These are phyloP conservation scores for Suillus occidentalis DNA, from an alignment of 768 basidiomycete species.

Conservation along the genomic window DNA sequence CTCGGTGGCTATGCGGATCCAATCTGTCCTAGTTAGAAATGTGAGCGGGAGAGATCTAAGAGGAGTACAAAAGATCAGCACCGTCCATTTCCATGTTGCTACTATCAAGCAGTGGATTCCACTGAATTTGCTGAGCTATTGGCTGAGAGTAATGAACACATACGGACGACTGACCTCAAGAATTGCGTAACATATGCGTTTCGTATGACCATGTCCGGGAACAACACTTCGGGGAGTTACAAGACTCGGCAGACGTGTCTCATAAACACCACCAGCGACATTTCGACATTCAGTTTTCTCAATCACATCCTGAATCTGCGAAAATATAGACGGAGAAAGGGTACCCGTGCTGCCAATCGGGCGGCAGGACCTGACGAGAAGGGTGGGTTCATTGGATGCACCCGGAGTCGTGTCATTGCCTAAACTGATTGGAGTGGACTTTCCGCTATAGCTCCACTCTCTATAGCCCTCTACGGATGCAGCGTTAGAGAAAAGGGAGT, in stretches of 20 bases:
- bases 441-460: constrained; percentile 69
- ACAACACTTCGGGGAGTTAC: constrained; percentile 74
- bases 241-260: constrained; percentile 70
- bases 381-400: constrained; percentile 35
- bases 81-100: constrained; percentile 86
- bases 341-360: constrained; percentile 54
- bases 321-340: constrained; percentile 30
- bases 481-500: constrained; percentile 83
- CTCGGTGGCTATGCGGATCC: constrained; percentile 88
- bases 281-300: constrained; percentile 41
- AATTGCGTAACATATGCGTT: constrained; percentile 83
- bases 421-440: constrained; percentile 45
- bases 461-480: constrained; percentile 77
- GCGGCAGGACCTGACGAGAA: constrained; percentile 67
- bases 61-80: constrained; percentile 27
- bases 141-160: background rate
- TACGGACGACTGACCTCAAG: constrained; percentile 56
- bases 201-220: constrained; percentile 58
- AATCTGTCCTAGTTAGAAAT: constrained; percentile 51
- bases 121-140: constrained; percentile 42
- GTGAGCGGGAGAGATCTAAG: constrained; percentile 7
- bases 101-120: constrained; percentile 85
- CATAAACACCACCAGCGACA: constrained; percentile 64
- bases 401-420: constrained; percentile 15
- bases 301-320: constrained; percentile 11